Evolutionary conservation across 2,329 filamentous ascomycete genomes (phyloP), one percentile per base, ranked within the genome.

Genomic region (Xylaria arbuscula): DNA sequence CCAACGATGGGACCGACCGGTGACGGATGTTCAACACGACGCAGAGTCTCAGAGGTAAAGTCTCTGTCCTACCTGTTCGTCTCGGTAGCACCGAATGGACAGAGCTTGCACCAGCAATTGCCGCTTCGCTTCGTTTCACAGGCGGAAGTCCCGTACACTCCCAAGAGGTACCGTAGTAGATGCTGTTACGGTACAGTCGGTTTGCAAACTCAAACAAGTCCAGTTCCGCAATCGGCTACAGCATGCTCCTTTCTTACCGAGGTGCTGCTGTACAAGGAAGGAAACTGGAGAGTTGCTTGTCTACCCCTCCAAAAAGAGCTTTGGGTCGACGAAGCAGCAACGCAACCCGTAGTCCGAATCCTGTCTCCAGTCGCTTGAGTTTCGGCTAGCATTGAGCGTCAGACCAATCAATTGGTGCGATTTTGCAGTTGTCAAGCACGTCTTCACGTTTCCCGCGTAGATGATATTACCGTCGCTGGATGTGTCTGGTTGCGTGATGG

Each of bases 401-500:
- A 13, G 28, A 5, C 28, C 28, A 47, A 1, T 17, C 42, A 34
- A 15, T 48, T 19, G 45, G 17, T 42, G 19, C 60, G 7, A 19
- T 15, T 56, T 56, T 50, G 19, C 51, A 38, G 34, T 55, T 47
- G 32, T 22, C 9, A 42, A 56, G 32, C 10, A 40, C 15, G 28
- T 28, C 28, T 28, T 28, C 58, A 51, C 22, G 22, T 51, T 47
- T 58, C 34, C 53, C n/a, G 22, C 34, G 22, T 50, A 28, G 28
- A 28, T 28, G 42, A 3, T 66, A 13, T 28, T 19, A n/a, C 24
- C 3, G 1, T 38, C 36, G 42, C 32, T 56, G 61, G 19, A 50
- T 17, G 38, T 17, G 28, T 42, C 45, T 28, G 24, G n/a, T 60
- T 55, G 47, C 40, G 32, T 55, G 48, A 47, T 56, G 38, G 17